Conservation (phyloP, 1,139 yeast species). For the Arxiozyma telluris region DNA sequence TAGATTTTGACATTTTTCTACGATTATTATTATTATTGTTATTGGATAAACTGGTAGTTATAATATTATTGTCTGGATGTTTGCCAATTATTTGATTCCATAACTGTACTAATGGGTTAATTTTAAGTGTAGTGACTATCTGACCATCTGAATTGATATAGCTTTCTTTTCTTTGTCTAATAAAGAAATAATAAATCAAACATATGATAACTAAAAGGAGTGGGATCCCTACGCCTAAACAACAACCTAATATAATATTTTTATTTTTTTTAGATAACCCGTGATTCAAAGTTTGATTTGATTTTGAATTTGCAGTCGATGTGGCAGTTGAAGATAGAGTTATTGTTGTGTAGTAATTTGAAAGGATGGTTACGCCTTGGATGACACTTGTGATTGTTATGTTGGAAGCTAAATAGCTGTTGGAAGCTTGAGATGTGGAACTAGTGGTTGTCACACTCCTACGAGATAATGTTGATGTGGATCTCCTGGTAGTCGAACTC, state of each 20-base stretch:
- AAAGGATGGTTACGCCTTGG: constrained; percentile 28
- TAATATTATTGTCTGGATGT: neutral
- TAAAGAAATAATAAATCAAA: constrained; percentile 25
- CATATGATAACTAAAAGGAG: constrained; percentile 17
- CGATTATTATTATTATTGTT: neutral
- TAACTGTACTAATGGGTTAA: constrained; percentile 21
- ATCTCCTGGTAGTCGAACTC: neutral
- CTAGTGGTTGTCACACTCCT: constrained; percentile 1
- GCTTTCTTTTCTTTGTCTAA: constrained; percentile 27
- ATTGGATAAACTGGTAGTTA: neutral
- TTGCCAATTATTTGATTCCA: constrained; percentile 25
- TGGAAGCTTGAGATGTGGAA: neutral
- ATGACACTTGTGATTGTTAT: constrained; percentile 24
- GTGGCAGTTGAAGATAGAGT: constrained; percentile 18
- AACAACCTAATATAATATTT: constrained; percentile 41
- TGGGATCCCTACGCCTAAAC: constrained; percentile 36
- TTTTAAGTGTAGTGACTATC: constrained; percentile 29
- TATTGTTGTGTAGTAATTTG: constrained; percentile 28
- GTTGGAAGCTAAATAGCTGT: neutral
- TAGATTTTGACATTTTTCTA: neutral
- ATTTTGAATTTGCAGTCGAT: constrained; percentile 12
- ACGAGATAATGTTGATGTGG: constrained; percentile 7
- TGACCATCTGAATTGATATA: constrained; percentile 37
- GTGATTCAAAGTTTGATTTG: constrained; percentile 6
- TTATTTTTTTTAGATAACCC: constrained; percentile 37